Percentiles rank a stretch among this genome's conserved stretches.
Evolutionary conservation across 1,139 yeast species (phyloP).

Genomic region (Debaryomyces subglobosus): DNA sequence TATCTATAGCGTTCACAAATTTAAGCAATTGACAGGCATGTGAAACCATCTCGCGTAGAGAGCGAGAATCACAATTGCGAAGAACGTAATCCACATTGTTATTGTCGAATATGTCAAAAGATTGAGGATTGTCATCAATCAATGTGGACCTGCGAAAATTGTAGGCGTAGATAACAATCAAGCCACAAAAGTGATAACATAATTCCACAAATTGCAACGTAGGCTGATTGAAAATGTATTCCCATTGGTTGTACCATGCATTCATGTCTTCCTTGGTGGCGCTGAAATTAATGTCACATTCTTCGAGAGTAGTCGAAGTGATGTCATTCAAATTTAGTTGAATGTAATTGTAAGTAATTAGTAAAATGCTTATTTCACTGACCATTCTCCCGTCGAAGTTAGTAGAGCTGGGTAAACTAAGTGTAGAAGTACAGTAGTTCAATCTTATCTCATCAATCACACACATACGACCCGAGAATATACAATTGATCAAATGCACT

Average conservation of each 20-base stretch:
- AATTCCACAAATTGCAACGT: slow-evolving; percentile 77
- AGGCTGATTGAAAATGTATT: slow-evolving; percentile 69
- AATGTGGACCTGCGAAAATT: slow-evolving; percentile 25
- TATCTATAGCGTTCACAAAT: slow-evolving; percentile 43
- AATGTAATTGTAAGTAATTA: slow-evolving; percentile 63
- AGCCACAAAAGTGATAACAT: slow-evolving; percentile 66
- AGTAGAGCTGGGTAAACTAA: slow-evolving; percentile 66
- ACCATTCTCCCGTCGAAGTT: slow-evolving; percentile 85
- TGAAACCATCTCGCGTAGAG: slow-evolving; percentile 28
- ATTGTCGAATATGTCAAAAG: slow-evolving; percentile 21
- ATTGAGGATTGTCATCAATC: background rate
- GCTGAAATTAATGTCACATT: slow-evolving; percentile 26
- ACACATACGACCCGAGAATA: slow-evolving; percentile 74
- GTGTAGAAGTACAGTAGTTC: slow-evolving; percentile 62
- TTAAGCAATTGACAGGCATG: slow-evolving; percentile 50
- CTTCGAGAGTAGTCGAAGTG: slow-evolving; percentile 21
- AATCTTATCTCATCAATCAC: slow-evolving; percentile 68
- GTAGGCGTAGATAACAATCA: slow-evolving; percentile 46
- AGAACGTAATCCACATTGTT: slow-evolving; percentile 30
- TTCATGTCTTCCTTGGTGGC: slow-evolving; percentile 43
- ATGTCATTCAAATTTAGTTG: slow-evolving; percentile 40
- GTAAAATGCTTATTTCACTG: slow-evolving; percentile 70
- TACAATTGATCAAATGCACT: slow-evolving; percentile 69
- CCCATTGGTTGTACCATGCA: slow-evolving; percentile 74
- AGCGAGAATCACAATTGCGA: slow-evolving; percentile 22